Conservation (phyloP, 2,329 filamentous ascomycete species). For the Xylaria sp. region DNA sequence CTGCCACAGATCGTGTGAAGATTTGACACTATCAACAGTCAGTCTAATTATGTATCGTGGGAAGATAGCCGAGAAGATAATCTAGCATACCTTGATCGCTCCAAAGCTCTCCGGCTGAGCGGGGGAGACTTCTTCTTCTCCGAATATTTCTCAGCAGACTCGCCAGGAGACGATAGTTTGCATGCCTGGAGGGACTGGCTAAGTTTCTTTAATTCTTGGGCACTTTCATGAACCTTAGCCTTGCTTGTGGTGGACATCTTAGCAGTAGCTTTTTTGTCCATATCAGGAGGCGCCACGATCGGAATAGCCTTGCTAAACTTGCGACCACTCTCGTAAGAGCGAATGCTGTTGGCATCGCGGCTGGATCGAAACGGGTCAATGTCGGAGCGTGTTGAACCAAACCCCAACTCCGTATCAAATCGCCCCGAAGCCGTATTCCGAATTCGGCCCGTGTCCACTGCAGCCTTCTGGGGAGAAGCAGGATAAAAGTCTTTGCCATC, state of each 20-base stretch:
- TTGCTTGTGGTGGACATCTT: constrained; percentile 10
- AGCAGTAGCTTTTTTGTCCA: constrained; percentile 34
- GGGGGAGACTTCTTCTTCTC: constrained; percentile 41
- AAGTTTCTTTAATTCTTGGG: constrained; percentile 30
- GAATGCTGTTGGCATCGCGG: constrained; percentile 41
- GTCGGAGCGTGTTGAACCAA: constrained; percentile 36
- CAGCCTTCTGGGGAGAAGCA: constrained; percentile 61
- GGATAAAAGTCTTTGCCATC: constrained; percentile 74
- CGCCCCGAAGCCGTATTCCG: constrained; percentile 13
- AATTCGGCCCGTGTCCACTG: constrained; percentile 7
- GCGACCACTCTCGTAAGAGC: constrained; percentile 42
- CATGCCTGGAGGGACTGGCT: constrained; percentile 28
- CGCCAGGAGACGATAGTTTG: constrained; percentile 33
- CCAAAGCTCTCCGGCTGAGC: constrained; percentile 40
- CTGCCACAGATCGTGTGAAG: constrained; percentile 60
- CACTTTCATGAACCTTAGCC: constrained; percentile 24
- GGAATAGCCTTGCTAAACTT: constrained; percentile 51
- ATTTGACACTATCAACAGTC: constrained; percentile 53
- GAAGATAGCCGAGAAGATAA: neutral
- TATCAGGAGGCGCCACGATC: constrained; percentile 48
- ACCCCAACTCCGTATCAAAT: constrained; percentile 34
- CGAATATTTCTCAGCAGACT: constrained; percentile 25
- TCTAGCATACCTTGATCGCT: constrained; percentile 49
- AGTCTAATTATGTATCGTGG: constrained; percentile 11
- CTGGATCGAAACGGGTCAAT: constrained; percentile 46